A percentile compares a stretch with the other conserved stretches of the same genome.
Conservation (phyloP, 495 filamentous ascomycete species). For the Diplogelasinospora grovesii region DNA sequence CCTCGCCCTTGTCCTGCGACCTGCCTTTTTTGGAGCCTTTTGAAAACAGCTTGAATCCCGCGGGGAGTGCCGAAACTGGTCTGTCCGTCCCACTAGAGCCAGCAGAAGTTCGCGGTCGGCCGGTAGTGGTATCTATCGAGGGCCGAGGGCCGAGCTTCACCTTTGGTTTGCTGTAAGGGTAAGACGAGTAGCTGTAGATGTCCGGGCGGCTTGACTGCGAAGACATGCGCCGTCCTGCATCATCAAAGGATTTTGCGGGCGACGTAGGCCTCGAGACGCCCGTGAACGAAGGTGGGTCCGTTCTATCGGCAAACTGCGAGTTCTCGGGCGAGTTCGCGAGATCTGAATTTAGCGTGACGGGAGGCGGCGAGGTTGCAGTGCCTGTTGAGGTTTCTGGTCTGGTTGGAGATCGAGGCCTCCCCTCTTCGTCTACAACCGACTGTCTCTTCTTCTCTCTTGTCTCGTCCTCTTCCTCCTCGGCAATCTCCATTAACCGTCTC, state of each 20-base stretch:
- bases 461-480: constrained; percentile 69
- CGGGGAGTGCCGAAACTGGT: constrained; percentile 64
- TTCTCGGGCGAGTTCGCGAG: constrained; percentile 32
- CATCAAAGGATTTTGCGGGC: constrained; percentile 31
- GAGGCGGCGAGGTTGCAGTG: constrained; percentile 4
- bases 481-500: constrained; percentile 78
- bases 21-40: constrained; percentile 38
- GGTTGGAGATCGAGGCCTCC: constrained; percentile 4
- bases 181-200: constrained; percentile 49
- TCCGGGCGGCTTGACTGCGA: constrained; percentile 65
- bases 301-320: constrained; percentile 32
- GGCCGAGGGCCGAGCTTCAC: constrained; percentile 81
- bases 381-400: not conserved
- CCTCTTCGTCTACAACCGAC: constrained; percentile 38
- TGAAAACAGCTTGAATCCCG: constrained; percentile 43
- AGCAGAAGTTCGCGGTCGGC: constrained; percentile 56
- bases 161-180: constrained; percentile 57
- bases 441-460: constrained; percentile 43
- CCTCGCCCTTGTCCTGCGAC: constrained; percentile 25
- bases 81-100: constrained; percentile 48
- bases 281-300: constrained; percentile 33
- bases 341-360: constrained; percentile 28
- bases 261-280: constrained; percentile 32
- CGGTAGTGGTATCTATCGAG: constrained; percentile 59
- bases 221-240: constrained; percentile 41